Evolutionary conservation across 352 stramenopile genomes (phyloP), one percentile per base, ranked within the genome.

Genomic region (Phytophthora hybrid): DNA sequence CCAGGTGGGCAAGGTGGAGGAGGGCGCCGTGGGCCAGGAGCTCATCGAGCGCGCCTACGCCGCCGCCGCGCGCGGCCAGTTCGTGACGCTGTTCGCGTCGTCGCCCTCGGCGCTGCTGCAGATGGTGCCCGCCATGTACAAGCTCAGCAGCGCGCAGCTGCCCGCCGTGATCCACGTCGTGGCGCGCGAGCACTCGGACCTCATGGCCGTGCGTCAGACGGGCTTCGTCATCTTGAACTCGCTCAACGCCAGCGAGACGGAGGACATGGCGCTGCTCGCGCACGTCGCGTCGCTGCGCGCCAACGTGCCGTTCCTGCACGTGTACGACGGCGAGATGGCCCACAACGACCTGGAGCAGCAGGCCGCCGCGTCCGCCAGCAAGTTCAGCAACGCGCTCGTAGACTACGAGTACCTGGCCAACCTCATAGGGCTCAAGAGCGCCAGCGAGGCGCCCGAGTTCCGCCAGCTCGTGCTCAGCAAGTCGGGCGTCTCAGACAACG

Each of bases 61-160:
- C 14, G 83, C 85, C 32, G 82, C 84, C 32, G 81, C 82, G 70
- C 74, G 76, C 51, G 94, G 93, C 2, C 89, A 95, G 74, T 93
- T 98, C 69, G 92, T 95, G 62, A 97, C 94, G 54, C 89, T 97
- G 14, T 98, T 97, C 69, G 94, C 93, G 44, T 89, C 91, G 4
- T 97, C 90, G 70, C 92, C 95, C 60, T 65, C 81, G 18, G 81
- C 90, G 69, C 80, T 98, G 70, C 76, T 98, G 71, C 83, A 97
- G 32, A 98, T 97, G 82, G 94, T 98, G 65, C 94, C 94, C n/a
- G 97, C 93, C 71, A 91, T 98, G 80, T 98, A 98, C 84, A 98
- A 98, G 75, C 96, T 98, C 74, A 94, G 93, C 71, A 88, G 87
- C 47, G 89, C 97, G 68, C 82, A 86, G 51, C 74, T 95, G 53